Conservation (phyloP, 257 asterid genomes). For the Mitragyna speciosa region DNA sequence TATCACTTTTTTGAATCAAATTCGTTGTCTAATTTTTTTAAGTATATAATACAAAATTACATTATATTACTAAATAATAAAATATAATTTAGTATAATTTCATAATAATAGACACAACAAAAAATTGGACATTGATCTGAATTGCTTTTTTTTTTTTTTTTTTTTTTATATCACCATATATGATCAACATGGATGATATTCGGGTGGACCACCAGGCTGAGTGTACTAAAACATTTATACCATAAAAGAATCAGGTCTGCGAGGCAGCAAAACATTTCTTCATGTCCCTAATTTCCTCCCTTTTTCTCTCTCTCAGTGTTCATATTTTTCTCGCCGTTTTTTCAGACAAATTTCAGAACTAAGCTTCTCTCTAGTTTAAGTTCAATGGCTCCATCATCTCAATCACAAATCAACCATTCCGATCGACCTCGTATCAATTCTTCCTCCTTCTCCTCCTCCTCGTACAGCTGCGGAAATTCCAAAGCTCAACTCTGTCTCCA, state of each 20-base stretch:
- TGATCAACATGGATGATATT: too few relatives aligned
- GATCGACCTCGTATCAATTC: not conserved
- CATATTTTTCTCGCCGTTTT: not conserved
- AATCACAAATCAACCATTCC: not conserved
- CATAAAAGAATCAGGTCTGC: not conserved
- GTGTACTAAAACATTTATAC: too few relatives aligned
- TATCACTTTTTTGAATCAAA: too few relatives aligned
- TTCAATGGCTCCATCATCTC: slow-evolving; percentile 5
- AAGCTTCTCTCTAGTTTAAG: not conserved
- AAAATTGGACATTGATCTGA: too few relatives aligned
- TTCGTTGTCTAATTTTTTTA: too few relatives aligned
- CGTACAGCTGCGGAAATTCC: not conserved
- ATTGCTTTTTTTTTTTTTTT: too few relatives aligned
- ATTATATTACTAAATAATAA: too few relatives aligned
- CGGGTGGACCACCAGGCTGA: too few relatives aligned
- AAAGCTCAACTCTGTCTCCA: slow-evolving; percentile 21
- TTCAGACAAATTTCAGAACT: not conserved
- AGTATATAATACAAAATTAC: too few relatives aligned
- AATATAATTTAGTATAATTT: too few relatives aligned
- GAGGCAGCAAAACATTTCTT: not conserved
- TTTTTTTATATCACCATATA: too few relatives aligned
- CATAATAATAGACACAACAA: too few relatives aligned
- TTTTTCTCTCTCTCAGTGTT: not conserved
- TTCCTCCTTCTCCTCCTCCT: not conserved
- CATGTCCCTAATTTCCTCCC: not conserved